Base-by-base conservation (phyloP, 1,139 yeast species). In the Candida gigantensis region DNA sequence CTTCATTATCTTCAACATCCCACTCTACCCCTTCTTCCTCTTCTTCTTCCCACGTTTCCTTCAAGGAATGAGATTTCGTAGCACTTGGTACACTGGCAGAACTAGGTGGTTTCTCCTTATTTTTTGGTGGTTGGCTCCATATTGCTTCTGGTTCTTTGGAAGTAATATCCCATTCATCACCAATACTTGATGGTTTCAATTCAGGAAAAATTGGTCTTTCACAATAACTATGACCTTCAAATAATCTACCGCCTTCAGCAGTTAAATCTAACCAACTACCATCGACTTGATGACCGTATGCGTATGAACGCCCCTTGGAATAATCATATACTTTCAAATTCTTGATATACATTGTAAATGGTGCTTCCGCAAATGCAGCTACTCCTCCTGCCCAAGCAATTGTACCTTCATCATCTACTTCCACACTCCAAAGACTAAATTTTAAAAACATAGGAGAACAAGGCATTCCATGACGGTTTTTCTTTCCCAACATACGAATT, bases 391-490 rank as follows among this genome's bases (percentile, higher is more conserved):
- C 67, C 75, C 74, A 69, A 17, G 50, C 44, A 14, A 67, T 62
- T 9, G 75, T 70, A 2, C 72, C 74, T 13, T 46, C 45, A 12
- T 52, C 51, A 40, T 68, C 68, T 15, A 41, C 37, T 10, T 51
- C 53, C 0, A 74, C 75, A 4, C 71, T 72, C 74, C 74, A 69
- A 21, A 68, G 45, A 47, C 72, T 64, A 24, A 68, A 47, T 36
- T 55, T 59, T n/a, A 68, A 46, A 5, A 53, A 53, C 72, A 66
- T 65, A 17, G 75, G 75, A 5, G 68, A 55, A 5, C 44, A 24
- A 3, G 75, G 74, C 32, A 51, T 60, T 8, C 72, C 72, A 31
- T 65, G 62, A 3, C 41, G 41, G 27, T 52, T 51, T 13, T 40
- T 39, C 4, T 45, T 38, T 5, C 30, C 30, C 5, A 66, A 46